Base-by-base conservation (phyloP, 352 stramenopile species). In the Globisporangium middletonii region DNA sequence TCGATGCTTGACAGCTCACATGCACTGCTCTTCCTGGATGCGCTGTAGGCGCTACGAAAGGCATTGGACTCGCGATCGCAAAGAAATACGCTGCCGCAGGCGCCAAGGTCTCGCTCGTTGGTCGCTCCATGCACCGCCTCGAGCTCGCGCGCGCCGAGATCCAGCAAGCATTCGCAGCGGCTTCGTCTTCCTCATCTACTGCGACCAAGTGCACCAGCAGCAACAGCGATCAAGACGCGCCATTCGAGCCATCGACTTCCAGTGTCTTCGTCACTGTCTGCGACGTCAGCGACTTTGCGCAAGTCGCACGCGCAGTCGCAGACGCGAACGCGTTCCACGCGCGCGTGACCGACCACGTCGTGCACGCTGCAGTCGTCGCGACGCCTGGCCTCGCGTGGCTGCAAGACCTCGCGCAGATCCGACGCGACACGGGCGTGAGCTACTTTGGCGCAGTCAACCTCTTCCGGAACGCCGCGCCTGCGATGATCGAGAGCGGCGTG, bases 381-480 rank as follows among this genome's bases (percentile, higher is more conserved):
- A 49, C 55, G 11, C 71, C 79, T 2, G 74, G 79, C 3, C 63
- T 77, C 41, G 77, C 86, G 28, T 76, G 83, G 57, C 62, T 79
- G n/a, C 81, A 90, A 41, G 68, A 83, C 35, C 38, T 80, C 23
- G 53, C 53, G 23, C 33, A 67, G 19, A 73, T 88, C 44, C 68
- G 68, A 16, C 48, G 68, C 2, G 66, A 68, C 13, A 83, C 88
- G 64, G 75, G 79, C 41, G 59, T 74, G 46, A 90, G 87, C 49
- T 92, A 87, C 64, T 64, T 81, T 50, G 79, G 75, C 2, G 68
- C 73, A 9, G 67, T 92, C 2, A 65, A 92, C 42, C 50, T 78
- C 7, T 48, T 87, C 58, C 86, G 89, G 63, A 61, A 64, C 52
- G 74, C 76, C 16, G 52, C 83, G 27, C 71, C 79, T 0, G 55